Evolutionary conservation across 176 grass and related monocot species (phyloP).

Genomic region (Zoysia japonica): DNA sequence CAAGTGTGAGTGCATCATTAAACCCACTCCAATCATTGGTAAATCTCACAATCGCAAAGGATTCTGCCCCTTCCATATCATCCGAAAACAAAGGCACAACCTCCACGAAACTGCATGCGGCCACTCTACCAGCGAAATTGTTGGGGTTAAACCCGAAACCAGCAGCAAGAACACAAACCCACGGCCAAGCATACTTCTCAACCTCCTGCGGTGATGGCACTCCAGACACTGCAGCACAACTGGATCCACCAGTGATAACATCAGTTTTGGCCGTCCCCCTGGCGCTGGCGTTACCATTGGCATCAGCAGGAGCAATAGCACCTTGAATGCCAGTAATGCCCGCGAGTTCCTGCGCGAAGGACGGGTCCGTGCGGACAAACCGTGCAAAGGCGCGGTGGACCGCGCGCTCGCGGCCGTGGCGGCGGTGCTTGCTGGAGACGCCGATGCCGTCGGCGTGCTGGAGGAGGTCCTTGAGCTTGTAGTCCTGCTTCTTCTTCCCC

Average conservation of each 20-base stretch:
- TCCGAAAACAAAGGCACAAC: constrained; percentile 46
- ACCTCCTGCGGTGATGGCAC: constrained; percentile 6
- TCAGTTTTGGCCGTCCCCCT: not conserved
- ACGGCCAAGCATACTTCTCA: constrained; percentile 76
- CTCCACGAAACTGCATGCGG: constrained; percentile 43
- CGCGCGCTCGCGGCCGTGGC: constrained; percentile 53
- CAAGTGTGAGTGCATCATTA: constrained; percentile 57
- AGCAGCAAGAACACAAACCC: constrained; percentile 64
- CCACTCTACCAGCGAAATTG: constrained; percentile 32
- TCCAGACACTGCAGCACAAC: not conserved
- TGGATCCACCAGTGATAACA: constrained; percentile 8
- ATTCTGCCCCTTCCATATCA: constrained; percentile 26
- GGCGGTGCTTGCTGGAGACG: constrained; percentile 62
- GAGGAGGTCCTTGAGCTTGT: constrained; percentile 84
- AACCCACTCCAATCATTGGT: constrained; percentile 64
- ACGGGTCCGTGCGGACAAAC: constrained; percentile 51
- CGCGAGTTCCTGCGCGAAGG: constrained; percentile 19
- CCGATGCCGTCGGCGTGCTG: constrained; percentile 80
- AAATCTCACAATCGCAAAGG: constrained; percentile 60
- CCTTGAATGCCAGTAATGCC: constrained; percentile 9
- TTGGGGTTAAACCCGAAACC: constrained; percentile 29
- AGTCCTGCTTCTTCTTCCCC: constrained; percentile 85
- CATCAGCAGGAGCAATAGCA: constrained; percentile 7
- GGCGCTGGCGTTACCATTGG: not conserved
- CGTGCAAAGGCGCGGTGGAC: constrained; percentile 54